Percentiles rank a stretch among this genome's conserved stretches.
phyloP scores from a whole-genome alignment of 768 basidiomycete species.

The Phylloporus rhodoxanthus region DNA sequence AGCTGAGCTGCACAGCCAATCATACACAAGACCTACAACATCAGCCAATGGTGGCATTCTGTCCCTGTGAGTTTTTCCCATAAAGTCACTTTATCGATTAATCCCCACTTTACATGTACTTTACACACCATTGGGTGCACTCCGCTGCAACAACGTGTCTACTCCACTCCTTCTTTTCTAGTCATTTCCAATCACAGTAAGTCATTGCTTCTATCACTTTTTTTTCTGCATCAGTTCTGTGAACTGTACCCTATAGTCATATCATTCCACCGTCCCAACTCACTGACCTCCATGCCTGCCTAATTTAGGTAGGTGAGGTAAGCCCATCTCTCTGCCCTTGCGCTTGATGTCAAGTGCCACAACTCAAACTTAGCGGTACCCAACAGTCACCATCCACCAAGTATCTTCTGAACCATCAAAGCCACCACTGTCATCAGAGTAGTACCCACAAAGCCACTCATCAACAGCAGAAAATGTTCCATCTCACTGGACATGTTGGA shows the following conservation, averaged over 20 bases:
- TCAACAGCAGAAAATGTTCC: conserved; percentile 32
- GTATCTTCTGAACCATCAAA: conserved; percentile 90
- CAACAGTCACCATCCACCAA: conserved; percentile 20
- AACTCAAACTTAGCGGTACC: too few species aligned
- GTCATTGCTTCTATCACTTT: background rate
- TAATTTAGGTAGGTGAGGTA: background rate
- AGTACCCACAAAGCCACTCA: conserved; percentile 27
- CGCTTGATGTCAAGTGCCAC: too few species aligned
- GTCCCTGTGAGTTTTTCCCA: too few species aligned
- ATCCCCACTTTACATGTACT: background rate
- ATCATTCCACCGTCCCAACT: too few species aligned
- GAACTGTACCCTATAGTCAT: background rate
- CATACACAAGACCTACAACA: too few species aligned
- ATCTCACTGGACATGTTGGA: conserved; percentile 23
- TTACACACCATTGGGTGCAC: background rate
- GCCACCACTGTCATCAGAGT: too few species aligned
- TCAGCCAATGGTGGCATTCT: too few species aligned
- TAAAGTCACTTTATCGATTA: too few species aligned
- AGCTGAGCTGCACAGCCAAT: too few species aligned
- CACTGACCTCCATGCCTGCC: background rate
- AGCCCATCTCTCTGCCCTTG: background rate
- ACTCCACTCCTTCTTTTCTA: background rate
- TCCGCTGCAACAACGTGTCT: background rate
- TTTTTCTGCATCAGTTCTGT: background rate
- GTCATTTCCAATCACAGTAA: background rate